phyloP scores from a whole-genome alignment of 768 basidiomycete genomes.

The Leucocoprinus leucothites region DNA sequence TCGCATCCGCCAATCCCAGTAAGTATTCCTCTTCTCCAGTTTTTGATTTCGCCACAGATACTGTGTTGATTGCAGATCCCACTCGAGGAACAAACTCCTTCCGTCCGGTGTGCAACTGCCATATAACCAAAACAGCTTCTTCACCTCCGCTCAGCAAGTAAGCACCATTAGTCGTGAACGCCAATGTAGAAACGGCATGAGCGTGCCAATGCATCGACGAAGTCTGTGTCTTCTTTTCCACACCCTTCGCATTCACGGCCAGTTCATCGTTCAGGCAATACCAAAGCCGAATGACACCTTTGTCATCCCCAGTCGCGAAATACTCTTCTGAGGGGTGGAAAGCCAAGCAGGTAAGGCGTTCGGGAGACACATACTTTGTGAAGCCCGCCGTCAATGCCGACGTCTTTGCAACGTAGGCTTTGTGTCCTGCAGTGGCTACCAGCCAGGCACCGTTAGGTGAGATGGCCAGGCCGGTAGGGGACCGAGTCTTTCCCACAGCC shows the following conservation, averaged over 20 bases:
- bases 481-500: constrained; percentile 64
- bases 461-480: constrained; percentile 60
- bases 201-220: constrained; percentile 95
- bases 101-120: constrained; percentile 88
- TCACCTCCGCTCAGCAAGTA: constrained; percentile 94
- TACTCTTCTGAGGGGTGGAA: constrained; percentile 90
- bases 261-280: constrained; percentile 77
- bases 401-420: constrained; percentile 70
- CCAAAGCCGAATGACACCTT: constrained; percentile 87
- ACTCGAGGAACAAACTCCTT: constrained; percentile 92
- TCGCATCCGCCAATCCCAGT: constrained; percentile 78
- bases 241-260: constrained; percentile 47
- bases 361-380: constrained; percentile 80
- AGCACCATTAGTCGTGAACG: constrained; percentile 88
- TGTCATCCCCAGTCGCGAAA: constrained; percentile 91
- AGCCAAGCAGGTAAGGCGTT: constrained; percentile 77
- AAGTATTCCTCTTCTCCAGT: constrained; percentile 82
- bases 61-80: constrained; percentile 77
- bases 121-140: constrained; percentile 94
- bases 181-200: constrained; percentile 82
- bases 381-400: constrained; percentile 61
- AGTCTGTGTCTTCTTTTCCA: constrained; percentile 81
- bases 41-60: constrained; percentile 52
- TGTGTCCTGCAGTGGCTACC: constrained; percentile 70
- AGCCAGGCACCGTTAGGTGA: constrained; percentile 80